Conservation (phyloP, 1,284 basidiomycete species). For the Cryptococcus maquisensis region DNA sequence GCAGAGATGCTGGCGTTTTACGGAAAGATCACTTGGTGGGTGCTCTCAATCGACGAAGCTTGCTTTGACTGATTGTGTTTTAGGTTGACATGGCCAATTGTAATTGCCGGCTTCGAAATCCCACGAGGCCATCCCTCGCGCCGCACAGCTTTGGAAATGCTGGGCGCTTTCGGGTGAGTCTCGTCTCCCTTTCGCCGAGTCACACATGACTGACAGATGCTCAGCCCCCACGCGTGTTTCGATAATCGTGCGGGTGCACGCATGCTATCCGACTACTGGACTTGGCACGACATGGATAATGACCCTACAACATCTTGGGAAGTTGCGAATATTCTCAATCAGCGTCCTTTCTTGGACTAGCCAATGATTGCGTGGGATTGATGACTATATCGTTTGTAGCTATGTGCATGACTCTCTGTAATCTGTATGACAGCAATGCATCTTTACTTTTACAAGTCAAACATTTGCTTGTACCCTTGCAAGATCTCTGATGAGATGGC, state of each 20-base stretch:
- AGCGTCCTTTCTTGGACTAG: constrained; percentile 17
- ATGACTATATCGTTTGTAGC: too few relatives aligned
- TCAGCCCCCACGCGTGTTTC: constrained; percentile 42
- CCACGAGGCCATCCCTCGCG: constrained; percentile 32
- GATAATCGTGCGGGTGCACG: constrained; percentile 29
- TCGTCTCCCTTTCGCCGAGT: background rate
- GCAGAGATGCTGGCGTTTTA: constrained; percentile 40
- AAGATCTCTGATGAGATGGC: constrained; percentile 24
- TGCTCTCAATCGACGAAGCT: background rate
- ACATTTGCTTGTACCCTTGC: constrained; percentile 15
- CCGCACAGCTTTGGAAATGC: constrained; percentile 30
- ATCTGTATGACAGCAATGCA: too few relatives aligned
- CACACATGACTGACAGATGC: background rate
- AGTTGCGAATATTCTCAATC: constrained; percentile 16
- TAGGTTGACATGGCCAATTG: constrained; percentile 46
- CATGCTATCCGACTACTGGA: constrained; percentile 20
- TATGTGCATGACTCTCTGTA: too few relatives aligned
- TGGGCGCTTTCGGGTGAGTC: constrained; percentile 41
- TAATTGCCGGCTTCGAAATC: constrained; percentile 43
- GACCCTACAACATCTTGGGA: constrained; percentile 17
- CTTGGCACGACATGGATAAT: constrained; percentile 18
- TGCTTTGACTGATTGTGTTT: background rate
- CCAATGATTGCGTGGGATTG: background rate
- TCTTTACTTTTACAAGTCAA: background rate
- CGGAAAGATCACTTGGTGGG: constrained; percentile 40